Conservation (phyloP, 2,329 filamentous ascomycete species). For the Sarocladium brachiariae region DNA sequence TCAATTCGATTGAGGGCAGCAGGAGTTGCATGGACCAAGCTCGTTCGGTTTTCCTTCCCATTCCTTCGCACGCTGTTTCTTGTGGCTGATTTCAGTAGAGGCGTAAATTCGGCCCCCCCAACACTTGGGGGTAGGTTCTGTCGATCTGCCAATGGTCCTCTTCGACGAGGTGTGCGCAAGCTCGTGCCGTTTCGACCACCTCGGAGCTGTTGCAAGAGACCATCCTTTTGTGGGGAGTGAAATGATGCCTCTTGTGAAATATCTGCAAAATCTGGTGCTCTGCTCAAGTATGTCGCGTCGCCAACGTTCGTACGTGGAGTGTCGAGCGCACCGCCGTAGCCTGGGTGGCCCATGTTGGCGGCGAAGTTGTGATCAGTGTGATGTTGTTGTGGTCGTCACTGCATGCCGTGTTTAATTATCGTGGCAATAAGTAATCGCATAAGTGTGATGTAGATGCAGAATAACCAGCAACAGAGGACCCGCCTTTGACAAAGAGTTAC, state of each 20-base stretch:
- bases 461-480: no score
- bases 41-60: slow-evolving; percentile 51
- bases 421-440: background rate
- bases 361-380: slow-evolving; percentile 10
- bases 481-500: background rate
- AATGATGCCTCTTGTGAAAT: slow-evolving; percentile 86
- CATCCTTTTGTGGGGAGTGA: slow-evolving; percentile 62
- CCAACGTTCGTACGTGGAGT: slow-evolving; percentile 80
- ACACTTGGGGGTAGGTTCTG: slow-evolving; percentile 62
- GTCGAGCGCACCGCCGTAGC: slow-evolving; percentile 60
- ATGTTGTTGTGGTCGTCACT: slow-evolving; percentile 7
- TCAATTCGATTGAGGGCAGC: slow-evolving; percentile 56
- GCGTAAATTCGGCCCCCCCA: slow-evolving; percentile 80
- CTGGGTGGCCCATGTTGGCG: slow-evolving; percentile 55
- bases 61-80: slow-evolving; percentile 61
- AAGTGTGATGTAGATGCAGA: background rate
- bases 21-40: slow-evolving; percentile 58
- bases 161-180: slow-evolving; percentile 64
- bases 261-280: slow-evolving; percentile 63
- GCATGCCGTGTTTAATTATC: background rate
- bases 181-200: slow-evolving; percentile 49
- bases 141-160: slow-evolving; percentile 63
- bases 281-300: slow-evolving; percentile 73
- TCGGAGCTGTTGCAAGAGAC: slow-evolving; percentile 13
- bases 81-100: slow-evolving; percentile 76